A percentile compares a stretch with the other conserved stretches of the same genome.
Conservation (phyloP, 192 early-diverging fungal genomes). For the Chytriomyces hyalinus region DNA sequence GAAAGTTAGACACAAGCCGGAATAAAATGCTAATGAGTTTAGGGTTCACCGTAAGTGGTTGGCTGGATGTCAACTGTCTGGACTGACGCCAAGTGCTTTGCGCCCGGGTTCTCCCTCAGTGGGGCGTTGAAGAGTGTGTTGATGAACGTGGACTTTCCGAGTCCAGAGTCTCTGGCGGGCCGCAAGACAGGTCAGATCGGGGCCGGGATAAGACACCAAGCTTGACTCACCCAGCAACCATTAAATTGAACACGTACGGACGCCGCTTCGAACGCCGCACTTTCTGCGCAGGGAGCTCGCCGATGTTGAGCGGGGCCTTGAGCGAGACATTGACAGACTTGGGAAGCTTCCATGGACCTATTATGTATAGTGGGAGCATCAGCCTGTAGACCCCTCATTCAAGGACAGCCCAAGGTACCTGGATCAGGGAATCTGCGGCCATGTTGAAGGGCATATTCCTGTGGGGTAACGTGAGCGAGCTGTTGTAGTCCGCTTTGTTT, state of each 20-base stretch:
- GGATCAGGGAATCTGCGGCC: conserved; percentile 72
- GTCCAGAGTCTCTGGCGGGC: conserved; percentile 79
- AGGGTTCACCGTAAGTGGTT: conserved; percentile 72
- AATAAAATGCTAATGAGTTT: conserved; percentile 16
- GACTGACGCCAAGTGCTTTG: conserved; percentile 77
- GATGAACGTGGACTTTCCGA: conserved; percentile 97
- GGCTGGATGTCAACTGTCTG: conserved; percentile 91
- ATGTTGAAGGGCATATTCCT: conserved; percentile 66
- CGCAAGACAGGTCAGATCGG: not conserved
- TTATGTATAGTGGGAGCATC: not conserved
- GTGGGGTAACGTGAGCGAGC: not conserved
- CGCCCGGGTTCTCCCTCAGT: conserved; percentile 66
- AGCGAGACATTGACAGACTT: conserved; percentile 59
- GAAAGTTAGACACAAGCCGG: conserved; percentile 4
- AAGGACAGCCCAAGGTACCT: conserved; percentile 65
- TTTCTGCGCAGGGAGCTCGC: conserved; percentile 72
- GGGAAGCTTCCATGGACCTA: conserved; percentile 59
- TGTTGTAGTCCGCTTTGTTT: not conserved
- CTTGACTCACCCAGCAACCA: conserved; percentile 80
- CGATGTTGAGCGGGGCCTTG: conserved; percentile 71
- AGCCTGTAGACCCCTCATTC: not conserved
- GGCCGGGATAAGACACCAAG: not conserved
- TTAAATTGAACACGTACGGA: conserved; percentile 84
- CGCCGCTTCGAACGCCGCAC: conserved; percentile 68
- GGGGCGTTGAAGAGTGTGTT: conserved; percentile 95